Base-by-base conservation (phyloP, 2,329 filamentous ascomycete genomes). In the Didymella pomorum region DNA sequence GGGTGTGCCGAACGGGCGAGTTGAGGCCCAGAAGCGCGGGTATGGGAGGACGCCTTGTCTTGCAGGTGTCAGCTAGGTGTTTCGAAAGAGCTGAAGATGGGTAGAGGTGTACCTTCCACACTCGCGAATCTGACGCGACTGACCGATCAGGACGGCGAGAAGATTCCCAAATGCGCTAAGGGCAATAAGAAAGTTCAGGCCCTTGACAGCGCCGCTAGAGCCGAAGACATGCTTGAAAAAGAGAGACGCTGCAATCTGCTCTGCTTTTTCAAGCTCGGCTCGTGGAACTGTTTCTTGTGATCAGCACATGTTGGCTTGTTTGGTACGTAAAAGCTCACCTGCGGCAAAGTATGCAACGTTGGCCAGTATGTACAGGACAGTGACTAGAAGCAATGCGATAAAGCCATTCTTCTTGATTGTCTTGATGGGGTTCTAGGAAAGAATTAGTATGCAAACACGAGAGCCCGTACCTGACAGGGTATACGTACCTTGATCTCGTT, bases 321-420 rank as follows among this genome's bases (percentile, higher is more conserved):
- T 11, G 3, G 3, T 14, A 5, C 16, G 31, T 35, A n/a, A 12
- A 21, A 1, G 56, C 64, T 69, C 60, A 71, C 78, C 81, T 0
- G 83, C 84, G 0, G 85, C 79, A 61, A 88, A 87, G 71, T 87
- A 88, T 0, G 86, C 86, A 25, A 89, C 76, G 54, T 88, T 88
- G 60, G 81, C 84, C 1, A 88, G 72, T 16, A 86, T 79, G 69
- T 87, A 88, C 0, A 88, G 73, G 0, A 82, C 67, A 0, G 83
- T 79, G 2, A 86, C 83, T 0, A 83, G 62, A 0, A 80, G 52
- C 2, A 87, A 71, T 0, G 84, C 83, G 4, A 81, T 66, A 6
- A 79, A 77, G 8, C 79, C 83, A 73, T 63, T 58, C 31, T 53
- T 80, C 44, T 81, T 80, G 18, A 87, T 79, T 0, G 81, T 82